Evolutionary conservation across 371 early-diverging fungal genomes (phyloP), one percentile per base, ranked within the genome.

Genomic region (Nematocida sp.): DNA sequence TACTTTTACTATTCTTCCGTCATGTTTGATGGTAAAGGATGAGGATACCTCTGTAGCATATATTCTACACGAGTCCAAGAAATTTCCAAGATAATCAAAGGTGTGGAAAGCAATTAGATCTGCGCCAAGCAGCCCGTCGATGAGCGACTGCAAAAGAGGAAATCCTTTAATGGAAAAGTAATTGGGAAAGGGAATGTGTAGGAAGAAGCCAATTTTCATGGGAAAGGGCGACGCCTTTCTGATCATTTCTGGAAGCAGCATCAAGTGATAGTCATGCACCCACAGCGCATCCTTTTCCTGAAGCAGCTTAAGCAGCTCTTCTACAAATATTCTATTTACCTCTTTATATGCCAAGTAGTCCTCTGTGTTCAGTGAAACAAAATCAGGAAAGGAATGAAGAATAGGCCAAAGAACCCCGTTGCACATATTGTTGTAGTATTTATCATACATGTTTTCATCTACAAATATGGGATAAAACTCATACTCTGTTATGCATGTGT

Each of bases 221-320:
- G 90, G 80, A 61, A 77, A 86, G 77, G 84, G 85, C 42, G 82
- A 80, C 7, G 80, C 80, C 49, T 80, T 82, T 26, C 90, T 85
- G 45, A 99, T 81, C 86, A 96, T 84, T 18, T 85, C 83, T 20
- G 98, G 97, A 38, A 97, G 86, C 45, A 96, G 85, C 93, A 97
- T 93, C 57, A 97, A 83, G 81, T 99, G 99, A 84, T 97, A 97
- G 84, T 97, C 98, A 66, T 99, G 98, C n/a, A 97, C 90, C 94
- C 97, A 96, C 42, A 99, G 89, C 47, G 95, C 84, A 84, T 95
- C 97, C 42, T 91, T 93, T 63, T 94, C 93, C 75, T 90, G 80
- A 1, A 90, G 87, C 60, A 89, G 86, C 33, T 88, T 87, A 5
- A 85, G 82, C 66, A 98, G 86, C 3, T 90, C 88, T 61, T 91